Conservation (phyloP, 139 green algal genomes). For the Chlamydomonas urium region DNA sequence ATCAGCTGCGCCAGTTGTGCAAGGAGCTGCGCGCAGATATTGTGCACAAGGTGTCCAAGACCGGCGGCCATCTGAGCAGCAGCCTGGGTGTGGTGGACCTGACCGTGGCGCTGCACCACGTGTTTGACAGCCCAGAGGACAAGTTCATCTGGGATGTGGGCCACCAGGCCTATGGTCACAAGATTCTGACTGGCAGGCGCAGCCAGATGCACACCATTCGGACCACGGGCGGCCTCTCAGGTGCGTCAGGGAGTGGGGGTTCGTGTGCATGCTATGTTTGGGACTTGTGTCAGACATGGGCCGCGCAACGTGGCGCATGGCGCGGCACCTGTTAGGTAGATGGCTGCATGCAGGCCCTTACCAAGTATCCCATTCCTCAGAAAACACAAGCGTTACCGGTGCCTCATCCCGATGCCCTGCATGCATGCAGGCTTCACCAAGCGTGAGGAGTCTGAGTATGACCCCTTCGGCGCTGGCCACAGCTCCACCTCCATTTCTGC, state of each 20-base stretch:
- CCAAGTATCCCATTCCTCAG: no score
- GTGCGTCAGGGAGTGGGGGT: no score
- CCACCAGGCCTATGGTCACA: conserved; percentile 96
- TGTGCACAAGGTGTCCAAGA: conserved; percentile 87
- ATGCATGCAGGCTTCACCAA: conserved; percentile 96
- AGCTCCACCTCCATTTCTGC: conserved; percentile 93
- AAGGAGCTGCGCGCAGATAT: conserved; percentile 93
- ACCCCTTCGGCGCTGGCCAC: conserved; percentile 97
- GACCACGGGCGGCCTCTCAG: conserved; percentile 84
- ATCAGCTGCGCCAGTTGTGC: conserved; percentile 87
- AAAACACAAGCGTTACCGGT: no score
- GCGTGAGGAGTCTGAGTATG: conserved; percentile 88
- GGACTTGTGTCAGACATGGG: not conserved
- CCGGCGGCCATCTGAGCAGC: conserved; percentile 91
- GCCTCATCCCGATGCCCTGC: no score
- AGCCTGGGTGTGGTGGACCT: conserved; percentile 95
- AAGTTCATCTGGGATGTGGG: conserved; percentile 96
- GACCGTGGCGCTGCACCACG: conserved; percentile 96
- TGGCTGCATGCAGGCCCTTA: no score
- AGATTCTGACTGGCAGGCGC: conserved; percentile 94
- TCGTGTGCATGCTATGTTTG: not conserved
- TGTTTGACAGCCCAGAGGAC: conserved; percentile 95
- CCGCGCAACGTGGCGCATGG: no score
- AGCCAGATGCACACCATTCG: conserved; percentile 89
- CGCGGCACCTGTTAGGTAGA: no score